Evolutionary conservation across 208 protist genomes (phyloP).

Genomic region (Trypanosomatidae sp.): DNA sequence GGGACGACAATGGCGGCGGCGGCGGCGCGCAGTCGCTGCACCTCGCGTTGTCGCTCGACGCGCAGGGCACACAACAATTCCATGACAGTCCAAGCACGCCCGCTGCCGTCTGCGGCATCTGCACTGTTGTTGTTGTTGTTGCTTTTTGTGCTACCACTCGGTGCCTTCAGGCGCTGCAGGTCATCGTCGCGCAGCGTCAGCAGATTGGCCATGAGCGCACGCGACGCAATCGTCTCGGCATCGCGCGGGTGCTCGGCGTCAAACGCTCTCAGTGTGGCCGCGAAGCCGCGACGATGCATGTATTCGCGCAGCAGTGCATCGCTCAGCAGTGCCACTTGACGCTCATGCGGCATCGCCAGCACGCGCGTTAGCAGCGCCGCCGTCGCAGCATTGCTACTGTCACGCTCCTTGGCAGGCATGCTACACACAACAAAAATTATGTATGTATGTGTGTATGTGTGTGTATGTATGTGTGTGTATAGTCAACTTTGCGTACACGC

Average conservation of each 20-base stretch:
- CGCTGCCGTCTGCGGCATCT: too few relatives aligned
- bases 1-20: conserved; percentile 15
- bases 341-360: conserved; percentile 50
- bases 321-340: conserved; percentile 74
- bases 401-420: conserved; percentile 58
- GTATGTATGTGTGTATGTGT: background rate
- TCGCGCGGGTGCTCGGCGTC: conserved; percentile 76
- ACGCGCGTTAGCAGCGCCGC: too few relatives aligned
- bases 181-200: conserved; percentile 43
- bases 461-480: conserved; percentile 5
- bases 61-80: conserved; percentile 81
- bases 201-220: conserved; percentile 79
- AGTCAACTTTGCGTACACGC: too few relatives aligned
- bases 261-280: conserved; percentile 67
- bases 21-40: conserved; percentile 21
- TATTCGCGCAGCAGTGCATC: conserved; percentile 84
- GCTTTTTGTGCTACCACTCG: too few relatives aligned
- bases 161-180: conserved; percentile 38
- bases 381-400: conserved; percentile 26
- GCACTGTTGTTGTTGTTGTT: too few relatives aligned
- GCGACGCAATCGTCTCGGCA: conserved; percentile 66
- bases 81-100: conserved; percentile 84
- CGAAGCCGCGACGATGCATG: conserved; percentile 82
- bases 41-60: conserved; percentile 34
- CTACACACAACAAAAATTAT: background rate